A percentile compares a stretch with the other conserved stretches of the same genome.
Evolutionary conservation across 345 rosid genomes (phyloP).

Genomic region (Kandelia obovata): DNA sequence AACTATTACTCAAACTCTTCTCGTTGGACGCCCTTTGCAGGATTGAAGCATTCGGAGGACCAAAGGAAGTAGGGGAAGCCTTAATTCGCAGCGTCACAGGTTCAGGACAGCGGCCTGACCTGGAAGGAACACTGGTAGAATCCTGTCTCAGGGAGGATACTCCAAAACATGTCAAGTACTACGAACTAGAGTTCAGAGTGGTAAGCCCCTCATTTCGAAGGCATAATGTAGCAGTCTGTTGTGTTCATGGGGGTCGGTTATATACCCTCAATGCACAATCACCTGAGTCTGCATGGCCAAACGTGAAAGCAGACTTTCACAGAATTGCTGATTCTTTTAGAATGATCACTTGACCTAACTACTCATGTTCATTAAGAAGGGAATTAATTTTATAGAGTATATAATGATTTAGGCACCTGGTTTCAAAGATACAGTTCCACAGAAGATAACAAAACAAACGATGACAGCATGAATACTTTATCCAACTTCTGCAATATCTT

Average conservation of each 20-base stretch:
- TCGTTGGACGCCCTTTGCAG: slow-evolving; percentile 24
- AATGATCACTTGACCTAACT: slow-evolving; percentile 35
- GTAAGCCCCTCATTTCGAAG: slow-evolving; percentile 62
- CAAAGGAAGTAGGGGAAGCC: slow-evolving; percentile 74
- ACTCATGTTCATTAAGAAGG: too few relatives aligned
- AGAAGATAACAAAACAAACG: too few relatives aligned
- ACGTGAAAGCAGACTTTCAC: slow-evolving; percentile 42
- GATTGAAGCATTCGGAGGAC: slow-evolving; percentile 83
- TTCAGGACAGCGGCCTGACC: slow-evolving; percentile 40
- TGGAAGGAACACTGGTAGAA: slow-evolving; percentile 56
- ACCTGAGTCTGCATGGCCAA: slow-evolving; percentile 69
- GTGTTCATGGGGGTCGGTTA: slow-evolving; percentile 49
- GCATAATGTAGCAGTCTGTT: slow-evolving; percentile 74
- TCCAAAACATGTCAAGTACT: slow-evolving; percentile 47
- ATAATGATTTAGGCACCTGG: neutral
- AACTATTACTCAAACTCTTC: neutral
- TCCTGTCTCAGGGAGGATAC: slow-evolving; percentile 54
- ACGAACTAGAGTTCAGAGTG: slow-evolving; percentile 68
- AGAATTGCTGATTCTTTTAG: slow-evolving; percentile 56
- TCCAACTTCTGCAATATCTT: too few relatives aligned
- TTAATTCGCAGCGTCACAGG: slow-evolving; percentile 55
- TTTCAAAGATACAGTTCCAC: neutral
- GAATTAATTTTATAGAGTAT: neutral
- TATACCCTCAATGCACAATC: slow-evolving; percentile 75
- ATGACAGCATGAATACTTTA: too few relatives aligned